These are phyloP conservation scores for Apium graveolens DNA, from an alignment of 129 eudicot species.

Conservation along the genomic window DNA sequence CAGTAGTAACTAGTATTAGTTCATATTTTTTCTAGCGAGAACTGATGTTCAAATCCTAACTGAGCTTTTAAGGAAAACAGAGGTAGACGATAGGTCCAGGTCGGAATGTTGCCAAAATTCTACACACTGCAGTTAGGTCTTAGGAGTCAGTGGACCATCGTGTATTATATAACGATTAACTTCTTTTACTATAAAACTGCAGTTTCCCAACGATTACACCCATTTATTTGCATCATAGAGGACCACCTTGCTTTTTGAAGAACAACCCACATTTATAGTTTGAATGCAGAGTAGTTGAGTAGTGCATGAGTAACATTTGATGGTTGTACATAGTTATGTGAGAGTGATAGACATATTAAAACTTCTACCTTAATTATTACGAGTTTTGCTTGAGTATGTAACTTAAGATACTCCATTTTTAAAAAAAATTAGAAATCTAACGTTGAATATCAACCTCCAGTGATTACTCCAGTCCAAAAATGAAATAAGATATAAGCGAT, in stretches of 20 bases:
- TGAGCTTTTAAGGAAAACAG: not conserved
- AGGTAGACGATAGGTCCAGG: not conserved
- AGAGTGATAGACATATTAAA: not conserved
- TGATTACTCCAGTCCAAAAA: too few relatives aligned
- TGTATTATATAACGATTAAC: not conserved
- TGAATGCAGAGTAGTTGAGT: not conserved
- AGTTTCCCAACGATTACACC: not conserved
- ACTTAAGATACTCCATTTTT: too few relatives aligned
- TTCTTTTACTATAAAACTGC: not conserved
- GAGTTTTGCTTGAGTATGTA: not conserved
- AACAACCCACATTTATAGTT: not conserved
- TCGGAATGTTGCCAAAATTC: not conserved
- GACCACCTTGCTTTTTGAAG: conserved; percentile 1
- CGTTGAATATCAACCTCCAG: too few relatives aligned
- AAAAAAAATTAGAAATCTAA: too few relatives aligned
- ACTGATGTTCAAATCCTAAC: too few relatives aligned
- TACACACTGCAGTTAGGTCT: too few relatives aligned
- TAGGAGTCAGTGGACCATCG: not conserved
- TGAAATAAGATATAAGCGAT: too few relatives aligned
- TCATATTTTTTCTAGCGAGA: too few relatives aligned
- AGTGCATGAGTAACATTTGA: too few relatives aligned
- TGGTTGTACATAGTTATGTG: not conserved
- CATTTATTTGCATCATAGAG: not conserved
- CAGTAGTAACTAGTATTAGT: too few relatives aligned
- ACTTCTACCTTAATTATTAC: not conserved